phyloP scores from a whole-genome alignment of 768 basidiomycete genomes.

The Tephrocybe sp. region DNA sequence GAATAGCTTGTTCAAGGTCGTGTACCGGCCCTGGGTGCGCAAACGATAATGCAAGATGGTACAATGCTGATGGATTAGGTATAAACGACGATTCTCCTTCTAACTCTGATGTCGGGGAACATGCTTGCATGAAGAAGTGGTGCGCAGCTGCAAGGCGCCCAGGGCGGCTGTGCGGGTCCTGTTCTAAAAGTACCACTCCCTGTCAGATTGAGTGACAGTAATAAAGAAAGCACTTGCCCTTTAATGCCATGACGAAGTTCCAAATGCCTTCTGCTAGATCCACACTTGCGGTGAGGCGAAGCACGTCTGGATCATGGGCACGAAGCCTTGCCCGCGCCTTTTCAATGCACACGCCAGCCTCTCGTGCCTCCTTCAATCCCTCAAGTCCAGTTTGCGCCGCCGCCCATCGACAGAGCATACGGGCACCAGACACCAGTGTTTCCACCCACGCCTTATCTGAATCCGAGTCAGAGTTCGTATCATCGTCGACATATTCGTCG shows the following conservation, averaged over 20 bases:
- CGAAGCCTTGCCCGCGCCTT: conserved; percentile 60
- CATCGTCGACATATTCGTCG: conserved; percentile 24
- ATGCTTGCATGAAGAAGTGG: conserved; percentile 45
- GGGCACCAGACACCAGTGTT: conserved; percentile 72
- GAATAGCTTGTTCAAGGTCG: conserved; percentile 66
- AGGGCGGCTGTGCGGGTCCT: conserved; percentile 62
- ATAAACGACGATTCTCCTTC: conserved; percentile 31
- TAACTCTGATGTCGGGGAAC: background rate
- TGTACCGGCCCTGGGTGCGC: conserved; percentile 63
- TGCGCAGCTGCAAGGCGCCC: conserved; percentile 59
- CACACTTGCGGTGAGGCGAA: conserved; percentile 57
- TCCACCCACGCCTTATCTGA: conserved; percentile 56
- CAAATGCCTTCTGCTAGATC: conserved; percentile 74
- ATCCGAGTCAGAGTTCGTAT: conserved; percentile 67
- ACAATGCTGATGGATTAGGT: conserved; percentile 62
- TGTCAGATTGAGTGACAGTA: background rate
- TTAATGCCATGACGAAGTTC: conserved; percentile 64
- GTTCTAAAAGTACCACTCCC: conserved; percentile 43
- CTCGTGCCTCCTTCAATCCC: conserved; percentile 57
- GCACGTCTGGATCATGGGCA: conserved; percentile 32
- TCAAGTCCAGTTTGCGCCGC: conserved; percentile 30
- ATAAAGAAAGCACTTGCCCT: conserved; percentile 44
- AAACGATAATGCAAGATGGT: conserved; percentile 79
- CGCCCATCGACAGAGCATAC: conserved; percentile 68
- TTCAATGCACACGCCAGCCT: conserved; percentile 60